Percentiles rank a stretch among this genome's conserved stretches.
These are phyloP conservation scores for Pythium pectinolyticum DNA, from an alignment of 352 stramenopile genomes.

Conservation along the genomic window DNA sequence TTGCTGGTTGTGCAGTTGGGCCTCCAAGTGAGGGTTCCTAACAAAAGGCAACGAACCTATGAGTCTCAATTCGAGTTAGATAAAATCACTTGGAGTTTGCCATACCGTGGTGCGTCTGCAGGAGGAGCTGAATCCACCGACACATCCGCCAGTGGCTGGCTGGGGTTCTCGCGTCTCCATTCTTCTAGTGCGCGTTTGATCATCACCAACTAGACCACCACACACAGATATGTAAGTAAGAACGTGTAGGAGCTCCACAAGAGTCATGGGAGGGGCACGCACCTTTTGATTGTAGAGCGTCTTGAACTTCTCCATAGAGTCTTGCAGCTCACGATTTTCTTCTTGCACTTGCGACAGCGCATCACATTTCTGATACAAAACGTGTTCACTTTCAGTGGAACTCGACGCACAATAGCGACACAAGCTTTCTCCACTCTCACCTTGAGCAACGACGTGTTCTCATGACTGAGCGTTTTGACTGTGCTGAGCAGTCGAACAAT, in stretches of 20 bases:
- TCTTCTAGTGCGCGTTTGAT: constrained; percentile 89
- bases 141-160: background rate
- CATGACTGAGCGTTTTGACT: constrained; percentile 81
- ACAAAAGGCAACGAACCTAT: background rate
- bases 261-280: background rate
- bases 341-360: constrained; percentile 64
- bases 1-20: constrained; percentile 47
- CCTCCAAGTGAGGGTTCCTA: constrained; percentile 32
- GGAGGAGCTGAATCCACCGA: too few species aligned
- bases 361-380: constrained; percentile 82
- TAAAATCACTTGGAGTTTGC: constrained; percentile 11
- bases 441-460: constrained; percentile 85
- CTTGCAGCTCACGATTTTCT: constrained; percentile 76
- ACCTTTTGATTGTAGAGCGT: constrained; percentile 88
- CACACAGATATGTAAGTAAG: background rate
- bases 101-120: background rate
- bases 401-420: background rate
- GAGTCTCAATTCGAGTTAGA: too few species aligned
- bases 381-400: too few species aligned
- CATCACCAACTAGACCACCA: constrained; percentile 88
- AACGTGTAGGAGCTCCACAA: background rate
- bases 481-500: constrained; percentile 80
- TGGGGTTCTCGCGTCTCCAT: constrained; percentile 58
- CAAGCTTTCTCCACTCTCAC: constrained; percentile 28
- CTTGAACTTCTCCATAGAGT: constrained; percentile 87